Percentiles rank a stretch among this genome's conserved stretches.
phyloP scores from a whole-genome alignment of 768 basidiomycete genomes.

The Psilocybe sp. region DNA sequence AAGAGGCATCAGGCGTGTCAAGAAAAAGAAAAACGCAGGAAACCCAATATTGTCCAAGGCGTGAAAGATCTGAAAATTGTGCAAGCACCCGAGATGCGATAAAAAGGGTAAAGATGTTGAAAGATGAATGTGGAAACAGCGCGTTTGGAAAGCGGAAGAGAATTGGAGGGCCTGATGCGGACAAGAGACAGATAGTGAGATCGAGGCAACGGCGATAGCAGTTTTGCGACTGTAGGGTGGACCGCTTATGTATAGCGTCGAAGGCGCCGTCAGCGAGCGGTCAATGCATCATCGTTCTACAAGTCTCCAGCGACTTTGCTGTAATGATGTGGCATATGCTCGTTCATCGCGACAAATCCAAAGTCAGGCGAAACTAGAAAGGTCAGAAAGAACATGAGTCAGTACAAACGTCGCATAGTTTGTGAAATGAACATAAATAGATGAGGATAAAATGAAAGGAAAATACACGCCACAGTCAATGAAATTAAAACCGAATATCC shows the following conservation, averaged over 20 bases:
- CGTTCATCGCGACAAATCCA: conserved; percentile 80
- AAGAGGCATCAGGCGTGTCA: no score
- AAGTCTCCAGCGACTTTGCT: conserved; percentile 54
- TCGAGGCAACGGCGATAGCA: not conserved
- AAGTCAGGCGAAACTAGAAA: conserved; percentile 77
- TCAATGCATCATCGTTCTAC: conserved; percentile 21
- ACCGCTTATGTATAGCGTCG: not conserved
- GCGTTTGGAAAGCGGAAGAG: no score
- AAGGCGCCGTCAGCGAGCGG: not conserved
- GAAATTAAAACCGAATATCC: not conserved
- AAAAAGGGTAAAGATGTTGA: no score
- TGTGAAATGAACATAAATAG: not conserved
- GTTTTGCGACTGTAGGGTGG: no score
- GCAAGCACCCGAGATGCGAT: no score
- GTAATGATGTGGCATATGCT: conserved; percentile 66
- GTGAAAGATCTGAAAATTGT: no score
- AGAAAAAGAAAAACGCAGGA: no score
- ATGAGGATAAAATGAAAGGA: no score
- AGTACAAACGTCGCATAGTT: conserved; percentile 10
- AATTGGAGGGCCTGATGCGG: no score
- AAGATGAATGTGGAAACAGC: no score
- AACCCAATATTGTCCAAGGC: no score
- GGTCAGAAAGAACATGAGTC: conserved; percentile 24
- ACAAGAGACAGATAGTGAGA: not conserved
- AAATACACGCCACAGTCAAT: not conserved